Conservation (phyloP, 371 early-diverging fungal genomes). For the Quaeritorhiza haematococci region DNA sequence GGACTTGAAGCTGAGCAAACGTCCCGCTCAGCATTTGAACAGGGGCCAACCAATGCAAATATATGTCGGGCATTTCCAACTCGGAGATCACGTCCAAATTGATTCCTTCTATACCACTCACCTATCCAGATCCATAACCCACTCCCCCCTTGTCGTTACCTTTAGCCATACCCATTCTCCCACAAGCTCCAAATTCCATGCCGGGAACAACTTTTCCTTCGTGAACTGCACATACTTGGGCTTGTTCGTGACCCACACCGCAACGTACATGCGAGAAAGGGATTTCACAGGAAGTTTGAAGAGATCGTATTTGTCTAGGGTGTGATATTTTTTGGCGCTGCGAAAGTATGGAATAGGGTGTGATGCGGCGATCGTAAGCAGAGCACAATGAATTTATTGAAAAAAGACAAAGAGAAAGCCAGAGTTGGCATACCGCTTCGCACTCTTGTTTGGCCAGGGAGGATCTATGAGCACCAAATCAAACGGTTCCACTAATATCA, state of each 20-base stretch:
- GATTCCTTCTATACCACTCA: neutral
- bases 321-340: conserved; percentile 51
- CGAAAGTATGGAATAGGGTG: too few relatives aligned
- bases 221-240: conserved; percentile 57
- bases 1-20: neutral
- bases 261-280: conserved; percentile 43
- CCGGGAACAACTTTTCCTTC: conserved; percentile 58
- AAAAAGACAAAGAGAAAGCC: neutral
- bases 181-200: conserved; percentile 55
- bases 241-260: conserved; percentile 74
- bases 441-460: conserved; percentile 68
- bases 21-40: too few relatives aligned
- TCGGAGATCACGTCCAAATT: neutral
- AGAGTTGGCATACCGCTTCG: conserved; percentile 1
- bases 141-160: conserved; percentile 29
- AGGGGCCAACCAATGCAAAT: neutral
- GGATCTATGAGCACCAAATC: conserved; percentile 70
- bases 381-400: neutral
- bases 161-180: conserved; percentile 71
- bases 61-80: too few relatives aligned
- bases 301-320: conserved; percentile 61
- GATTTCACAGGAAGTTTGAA: conserved; percentile 55
- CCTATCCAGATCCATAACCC: conserved; percentile 19
- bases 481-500: conserved; percentile 21
- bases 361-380: neutral